Evolutionary conservation across 148 eudicot species (phyloP).

Genomic region (Spergularia marina): DNA sequence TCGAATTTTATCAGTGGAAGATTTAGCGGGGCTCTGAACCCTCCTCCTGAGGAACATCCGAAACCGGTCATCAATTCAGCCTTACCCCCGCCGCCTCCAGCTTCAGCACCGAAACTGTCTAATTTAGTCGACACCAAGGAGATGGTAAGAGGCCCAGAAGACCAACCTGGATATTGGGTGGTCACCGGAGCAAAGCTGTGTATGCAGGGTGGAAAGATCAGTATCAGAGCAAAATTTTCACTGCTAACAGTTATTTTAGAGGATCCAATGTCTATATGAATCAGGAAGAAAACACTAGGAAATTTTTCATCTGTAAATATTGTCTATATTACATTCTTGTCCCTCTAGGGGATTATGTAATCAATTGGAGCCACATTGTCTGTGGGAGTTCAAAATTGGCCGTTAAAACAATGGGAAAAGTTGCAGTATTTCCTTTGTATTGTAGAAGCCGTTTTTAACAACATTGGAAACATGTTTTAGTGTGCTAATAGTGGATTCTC

Average conservation of each 20-base stretch:
- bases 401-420: too few species aligned
- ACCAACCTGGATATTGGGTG: constrained; percentile 89
- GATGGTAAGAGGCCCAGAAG: constrained; percentile 84
- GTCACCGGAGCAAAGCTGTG: constrained; percentile 83
- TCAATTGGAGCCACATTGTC: too few species aligned
- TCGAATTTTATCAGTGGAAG: constrained; percentile 80
- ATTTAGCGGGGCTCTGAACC: constrained; percentile 48
- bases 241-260: constrained; percentile 61
- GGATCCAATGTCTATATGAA: constrained; percentile 46
- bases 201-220: constrained; percentile 64
- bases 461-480: too few species aligned
- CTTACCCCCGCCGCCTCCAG: constrained; percentile 79
- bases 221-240: constrained; percentile 69
- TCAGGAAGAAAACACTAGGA: background rate
- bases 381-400: too few species aligned
- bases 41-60: constrained; percentile 33
- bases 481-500: too few species aligned
- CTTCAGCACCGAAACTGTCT: constrained; percentile 55
- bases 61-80: constrained; percentile 90
- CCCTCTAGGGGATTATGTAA: too few species aligned
- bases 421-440: too few species aligned
- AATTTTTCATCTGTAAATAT: background rate
- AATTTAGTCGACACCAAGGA: constrained; percentile 71
- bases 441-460: too few species aligned
- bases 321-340: too few species aligned